Evolutionary conservation across 192 early-diverging fungal species (phyloP), one percentile per base, ranked within the genome.

Genomic region (Podochytrium sp.): DNA sequence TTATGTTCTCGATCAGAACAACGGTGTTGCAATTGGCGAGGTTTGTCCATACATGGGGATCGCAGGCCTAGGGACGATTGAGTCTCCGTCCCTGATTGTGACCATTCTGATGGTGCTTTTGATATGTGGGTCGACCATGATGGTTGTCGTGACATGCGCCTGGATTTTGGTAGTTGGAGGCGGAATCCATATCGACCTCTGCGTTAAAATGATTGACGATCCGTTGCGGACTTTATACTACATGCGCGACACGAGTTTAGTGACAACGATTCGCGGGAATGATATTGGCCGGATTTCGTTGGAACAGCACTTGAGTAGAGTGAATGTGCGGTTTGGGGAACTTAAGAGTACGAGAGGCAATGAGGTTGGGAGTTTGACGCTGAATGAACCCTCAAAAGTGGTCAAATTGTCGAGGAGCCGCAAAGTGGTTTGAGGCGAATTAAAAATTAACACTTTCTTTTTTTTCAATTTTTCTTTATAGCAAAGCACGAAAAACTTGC

Each of bases 261-360:
- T 62, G 32, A 38, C 27, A 27, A 62, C 10, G 60, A 62, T 62
- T 30, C 30, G 35, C 3, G 33, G 60, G 10, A 39, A 30, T 25
- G 60, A 62, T 32, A 14, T 62, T 30, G 60, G 60, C 32, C 60
- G 37, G 10, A 39, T 29, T 10, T 62, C 60, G 25, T 39, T 62
- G 33, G 37, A 16, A 4, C 29, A 62, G 10, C 60, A 62, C 12
- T 62, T 35, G n/a, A 38, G 32, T 14, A 38, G 12, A 16, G 60
- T 62, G 32, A 62, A 3, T 6, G 60, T 62, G 60, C 18, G 37
- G 60, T 32, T 62, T 62, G 60, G 60, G 3, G 60, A 62, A 25
- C 4, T 6, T 34, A 62, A 62, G 25, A 39, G 16, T 7, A 62
- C 60, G 25, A 4, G 60, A 30, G 60, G 12, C 27, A 38, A 30